These are phyloP conservation scores for Malassezia yamatoensis DNA, from an alignment of 1,284 basidiomycete species.

Conservation along the genomic window DNA sequence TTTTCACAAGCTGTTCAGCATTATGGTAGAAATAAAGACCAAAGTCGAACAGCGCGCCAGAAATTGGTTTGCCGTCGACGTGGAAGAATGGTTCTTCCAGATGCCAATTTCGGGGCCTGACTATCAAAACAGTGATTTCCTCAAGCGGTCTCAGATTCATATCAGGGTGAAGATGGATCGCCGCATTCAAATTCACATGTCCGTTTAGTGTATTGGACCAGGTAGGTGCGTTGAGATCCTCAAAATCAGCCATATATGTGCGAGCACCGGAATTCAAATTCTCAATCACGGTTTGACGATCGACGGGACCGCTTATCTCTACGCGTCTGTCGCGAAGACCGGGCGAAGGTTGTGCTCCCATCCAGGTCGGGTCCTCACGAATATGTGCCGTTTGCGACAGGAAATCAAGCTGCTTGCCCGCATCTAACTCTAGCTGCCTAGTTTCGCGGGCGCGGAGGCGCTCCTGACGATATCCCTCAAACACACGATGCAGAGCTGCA, in stretches of 20 bases:
- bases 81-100: slow-evolving; percentile 79
- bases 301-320: slow-evolving; percentile 92
- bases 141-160: slow-evolving; percentile 90
- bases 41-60: slow-evolving; percentile 92
- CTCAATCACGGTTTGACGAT: slow-evolving; percentile 61
- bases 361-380: slow-evolving; percentile 78
- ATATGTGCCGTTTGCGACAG: slow-evolving; percentile 78
- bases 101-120: slow-evolving; percentile 76
- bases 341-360: slow-evolving; percentile 66
- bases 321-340: slow-evolving; percentile 54
- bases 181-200: slow-evolving; percentile 88
- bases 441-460: slow-evolving; percentile 55
- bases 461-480: slow-evolving; percentile 61
- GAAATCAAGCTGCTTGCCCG: slow-evolving; percentile 64
- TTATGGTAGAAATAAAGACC: slow-evolving; percentile 97
- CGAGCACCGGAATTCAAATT: slow-evolving; percentile 72
- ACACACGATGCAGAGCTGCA: slow-evolving; percentile 80
- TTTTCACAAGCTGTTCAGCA: slow-evolving; percentile 58
- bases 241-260: slow-evolving; percentile 47
- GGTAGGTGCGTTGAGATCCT: slow-evolving; percentile 79
- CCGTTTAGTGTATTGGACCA: slow-evolving; percentile 88
- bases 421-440: slow-evolving; percentile 47
- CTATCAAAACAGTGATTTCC: slow-evolving; percentile 48
- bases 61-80: slow-evolving; percentile 79
- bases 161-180: slow-evolving; percentile 68